Base-by-base conservation (phyloP, 2,329 filamentous ascomycete genomes). In the Colletotrichum tamarilloi region DNA sequence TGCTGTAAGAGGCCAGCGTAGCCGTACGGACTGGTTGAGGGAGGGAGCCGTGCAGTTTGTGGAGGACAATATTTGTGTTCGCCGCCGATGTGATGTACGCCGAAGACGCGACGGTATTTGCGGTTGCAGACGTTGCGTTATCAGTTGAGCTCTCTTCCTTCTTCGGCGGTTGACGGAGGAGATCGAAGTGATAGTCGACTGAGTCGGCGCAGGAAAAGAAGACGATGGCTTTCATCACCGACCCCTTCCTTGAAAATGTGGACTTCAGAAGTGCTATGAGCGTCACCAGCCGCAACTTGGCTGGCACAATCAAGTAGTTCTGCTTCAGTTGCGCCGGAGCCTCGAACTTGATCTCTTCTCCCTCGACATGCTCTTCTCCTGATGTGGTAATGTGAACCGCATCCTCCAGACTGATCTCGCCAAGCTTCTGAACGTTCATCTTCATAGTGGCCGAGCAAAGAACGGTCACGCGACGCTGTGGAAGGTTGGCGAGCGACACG, bases 391-490 rank as follows among this genome's bases (percentile, higher is more conserved):
- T 93, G 80, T 98, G 95, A 1, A 95, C 90, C 0, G 97, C 95
- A 78, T 98, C 95, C 77, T 97, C 95, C 81, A 99, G 86, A 85
- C 95, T 98, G 84, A 98, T 97, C 80, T 98, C 95, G 55, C 96
- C 95, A 6, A 99, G 86, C 77, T 93, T 93, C 81, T 98, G 95
- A 1, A 98, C 97, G 77, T 96, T 97, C 91, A 97, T 95, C 85
- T 98, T 98, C 92, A 99, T 94, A 0, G 97, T 99, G 3, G 97
- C 97, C 4, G 97, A 99, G 82, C 97, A 99, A 3, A 99, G 89
- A 4, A 99, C 89, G 0, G 97, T 98, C 1, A 94, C 92, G 68
- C 95, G 90, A 75, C 95, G 90, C 66, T 91, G 91, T 0, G 95
- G 92, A 8, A 98, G 87, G 4, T 93, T 86, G 22, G 90, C 90